Evolutionary conservation across 345 rosid species (phyloP), one percentile per base, ranked within the genome.

Genomic region (Ailanthus altissimus): DNA sequence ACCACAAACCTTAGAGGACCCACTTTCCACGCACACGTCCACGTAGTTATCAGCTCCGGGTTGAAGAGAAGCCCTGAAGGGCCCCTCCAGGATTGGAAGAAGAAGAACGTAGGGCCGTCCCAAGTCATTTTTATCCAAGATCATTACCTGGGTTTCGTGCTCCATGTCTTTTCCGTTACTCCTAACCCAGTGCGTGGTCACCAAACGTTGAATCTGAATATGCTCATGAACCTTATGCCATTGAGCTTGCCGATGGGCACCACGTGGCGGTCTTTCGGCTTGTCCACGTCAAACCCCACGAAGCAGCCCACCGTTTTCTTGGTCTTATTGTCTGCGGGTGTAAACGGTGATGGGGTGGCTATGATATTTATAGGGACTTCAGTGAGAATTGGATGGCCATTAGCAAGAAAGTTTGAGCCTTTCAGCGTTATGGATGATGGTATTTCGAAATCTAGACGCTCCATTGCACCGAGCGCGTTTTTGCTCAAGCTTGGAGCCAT

Each of bases 191-290:
- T 69, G 86, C 25, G 86, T 85, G 5, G 88, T 83, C 88, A 83
- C 88, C 88, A 85, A 5, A 79, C 83, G 65, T 85, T 85, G 83
- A 85, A 83, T 58, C 88, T 50, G 80, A 85, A 85, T 65, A 85
- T 83, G 72, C 86, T 85, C 86, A 81, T 79, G 80, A 85, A 77
- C 65, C 63, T 65, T 1, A 81, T 74, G 3, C 53, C 56, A 0
- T 2, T 70, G 20, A 85, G 83, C 60, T 66, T 77, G 14, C 84
- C 86, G 0, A 85, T 43, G 9, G 86, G 83, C 0, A 51, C 79
- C 16, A 68, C 75, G 50, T 85, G 82, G 0, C 58, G 67, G 72
- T 63, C 32, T 13, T 16, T 77, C 40, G 80, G 43, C 49, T 79
- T 68, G 0, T 38, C 59, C 9, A 60, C 28, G 21, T 85, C 75